Evolutionary conservation across 345 rosid species (phyloP), one percentile per base, ranked within the genome.

Genomic region (Mangifera indica): DNA sequence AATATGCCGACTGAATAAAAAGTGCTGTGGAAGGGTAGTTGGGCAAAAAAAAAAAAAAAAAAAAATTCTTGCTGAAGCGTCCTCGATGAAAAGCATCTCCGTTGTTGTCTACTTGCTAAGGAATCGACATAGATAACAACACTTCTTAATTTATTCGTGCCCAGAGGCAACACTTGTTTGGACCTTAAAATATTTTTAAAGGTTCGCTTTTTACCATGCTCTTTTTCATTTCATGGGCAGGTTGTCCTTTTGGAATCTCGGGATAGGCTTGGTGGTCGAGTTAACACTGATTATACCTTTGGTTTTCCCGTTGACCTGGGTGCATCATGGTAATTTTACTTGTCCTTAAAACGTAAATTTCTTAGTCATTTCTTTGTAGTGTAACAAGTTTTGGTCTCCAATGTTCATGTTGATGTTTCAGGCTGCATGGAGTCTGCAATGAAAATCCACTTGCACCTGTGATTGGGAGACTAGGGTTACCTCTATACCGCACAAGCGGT

Each of bases 281-380:
- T 90, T 74, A 86, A 88, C 73, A 92, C 97, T 21, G 86, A 92
- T 76, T 90, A 78, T 84, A 84, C 98, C 0, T 90, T 92, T 60
- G 97, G 98, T 63, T 95, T 92, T 80, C 98, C 98, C 8, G 85
- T 95, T 71, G 98, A 95, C 81, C 87, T 95, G 66, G 99, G 99
- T 79, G 99, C 99, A 70, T 95, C 98, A 67, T 93, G 98, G 98
- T 91, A 81, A 76, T 13, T 26, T 63, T 45, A 40, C 48, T 48
- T 60, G 54, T 20, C 53, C 44, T n/a, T 53, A 18, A n/a, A 5
- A 21, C 25, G 24, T 57, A 60, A 6, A 37, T 6, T 9, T 37
- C 42, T 37, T 5, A 0, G 12, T 7, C 63, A 13, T 66, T 59
- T 15, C 2, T 37, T 37, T 37, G 3, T n/a, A 21, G 37, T 69